Conservation (phyloP, 2,329 filamentous ascomycete genomes). For the Dothiorella sarmentorum region DNA sequence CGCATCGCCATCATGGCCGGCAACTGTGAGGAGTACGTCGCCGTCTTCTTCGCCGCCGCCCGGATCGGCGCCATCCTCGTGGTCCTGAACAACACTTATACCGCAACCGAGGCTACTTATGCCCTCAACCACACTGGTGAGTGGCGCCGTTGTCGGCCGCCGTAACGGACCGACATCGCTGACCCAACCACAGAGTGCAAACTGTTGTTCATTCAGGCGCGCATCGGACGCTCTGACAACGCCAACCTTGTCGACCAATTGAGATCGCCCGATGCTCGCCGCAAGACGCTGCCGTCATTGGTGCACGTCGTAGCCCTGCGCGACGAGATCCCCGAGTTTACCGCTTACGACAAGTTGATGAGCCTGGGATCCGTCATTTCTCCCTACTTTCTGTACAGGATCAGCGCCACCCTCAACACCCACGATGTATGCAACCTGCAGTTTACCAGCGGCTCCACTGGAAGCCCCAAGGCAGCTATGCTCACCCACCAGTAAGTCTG, state of each 20-base stretch:
- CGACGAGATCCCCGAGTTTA: constrained; percentile 43
- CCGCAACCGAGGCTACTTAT: constrained; percentile 66
- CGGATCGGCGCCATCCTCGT: constrained; percentile 54
- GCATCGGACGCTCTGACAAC: constrained; percentile 65
- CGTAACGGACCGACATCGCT: constrained; percentile 10
- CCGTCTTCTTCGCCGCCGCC: constrained; percentile 70
- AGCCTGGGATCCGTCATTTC: constrained; percentile 29
- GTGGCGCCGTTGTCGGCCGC: constrained; percentile 20
- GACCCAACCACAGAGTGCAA: constrained; percentile 56
- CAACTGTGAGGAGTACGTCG: constrained; percentile 56
- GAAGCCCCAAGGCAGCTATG: constrained; percentile 39
- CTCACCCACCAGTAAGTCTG: constrained; percentile 35
- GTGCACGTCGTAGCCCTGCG: constrained; percentile 31
- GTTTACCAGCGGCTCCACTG: constrained; percentile 39
- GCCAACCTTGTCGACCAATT: constrained; percentile 50
- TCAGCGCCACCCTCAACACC: constrained; percentile 16
- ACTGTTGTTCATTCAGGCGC: constrained; percentile 68
- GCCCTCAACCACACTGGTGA: constrained; percentile 67
- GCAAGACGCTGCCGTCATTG: constrained; percentile 26
- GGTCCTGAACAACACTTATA: constrained; percentile 81
- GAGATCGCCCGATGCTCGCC: constrained; percentile 23
- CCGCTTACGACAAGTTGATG: constrained; percentile 59
- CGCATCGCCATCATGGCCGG: constrained; percentile 71
- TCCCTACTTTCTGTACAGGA: neutral
- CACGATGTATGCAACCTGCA: constrained; percentile 35